A percentile compares a stretch with the other conserved stretches of the same genome.
phyloP scores from a whole-genome alignment of 2,329 filamentous ascomycete species.

The Trichoderma atroviride region DNA sequence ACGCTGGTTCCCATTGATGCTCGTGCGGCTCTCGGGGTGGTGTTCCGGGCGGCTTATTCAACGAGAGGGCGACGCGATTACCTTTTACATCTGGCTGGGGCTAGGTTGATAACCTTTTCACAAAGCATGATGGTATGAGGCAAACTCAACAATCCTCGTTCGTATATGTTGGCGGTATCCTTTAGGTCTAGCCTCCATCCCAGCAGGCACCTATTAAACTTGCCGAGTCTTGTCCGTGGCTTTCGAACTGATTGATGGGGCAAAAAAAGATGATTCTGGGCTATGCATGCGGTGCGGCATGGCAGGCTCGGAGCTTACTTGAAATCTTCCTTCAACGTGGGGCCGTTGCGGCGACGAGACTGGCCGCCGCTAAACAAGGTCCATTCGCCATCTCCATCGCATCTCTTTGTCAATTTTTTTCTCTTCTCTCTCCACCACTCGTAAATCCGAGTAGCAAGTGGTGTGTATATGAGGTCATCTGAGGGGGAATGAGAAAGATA shows the following conservation, averaged over 20 bases:
- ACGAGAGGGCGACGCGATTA: neutral
- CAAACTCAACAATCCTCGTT: neutral
- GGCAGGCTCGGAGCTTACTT: neutral
- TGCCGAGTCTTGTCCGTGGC: neutral
- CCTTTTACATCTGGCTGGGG: neutral
- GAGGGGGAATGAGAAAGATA: neutral
- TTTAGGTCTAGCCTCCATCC: neutral
- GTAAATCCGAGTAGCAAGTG: neutral
- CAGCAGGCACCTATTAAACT: neutral
- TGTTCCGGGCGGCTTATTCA: neutral
- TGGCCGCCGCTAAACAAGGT: neutral
- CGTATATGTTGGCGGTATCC: neutral
- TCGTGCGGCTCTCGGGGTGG: neutral
- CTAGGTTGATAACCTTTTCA: neutral
- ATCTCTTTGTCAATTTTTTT: slow-evolving; percentile 1
- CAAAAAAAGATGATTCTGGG: neutral
- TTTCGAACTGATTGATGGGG: neutral
- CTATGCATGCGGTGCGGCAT: neutral
- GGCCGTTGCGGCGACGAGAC: slow-evolving; percentile 12
- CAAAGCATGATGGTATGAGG: neutral
- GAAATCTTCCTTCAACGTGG: slow-evolving; percentile 7
- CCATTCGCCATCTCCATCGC: neutral
- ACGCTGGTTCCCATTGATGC: neutral
- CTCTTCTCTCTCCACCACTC: neutral
- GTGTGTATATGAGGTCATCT: neutral